Percentiles rank a stretch among this genome's conserved stretches.
phyloP scores from a whole-genome alignment of 2,329 filamentous ascomycete species.

The Aulographum hederae region DNA sequence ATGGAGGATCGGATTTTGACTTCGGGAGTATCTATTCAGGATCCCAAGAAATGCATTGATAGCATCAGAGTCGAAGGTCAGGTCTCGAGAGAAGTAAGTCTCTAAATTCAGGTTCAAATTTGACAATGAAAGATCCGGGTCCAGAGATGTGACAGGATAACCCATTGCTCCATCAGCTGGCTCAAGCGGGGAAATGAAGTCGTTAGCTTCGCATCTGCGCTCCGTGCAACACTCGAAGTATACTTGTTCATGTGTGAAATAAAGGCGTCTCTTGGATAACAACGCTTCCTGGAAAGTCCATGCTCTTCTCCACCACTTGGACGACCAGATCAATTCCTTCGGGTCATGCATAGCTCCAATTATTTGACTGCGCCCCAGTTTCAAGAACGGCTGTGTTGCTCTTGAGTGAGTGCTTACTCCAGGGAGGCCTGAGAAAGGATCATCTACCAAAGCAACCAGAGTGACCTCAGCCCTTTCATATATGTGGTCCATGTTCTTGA shows the following conservation, averaged over 20 bases:
- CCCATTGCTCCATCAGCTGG: not conserved
- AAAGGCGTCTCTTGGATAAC: not conserved
- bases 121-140: no score
- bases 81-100: not conserved
- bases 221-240: constrained; percentile 3
- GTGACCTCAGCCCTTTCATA: not conserved
- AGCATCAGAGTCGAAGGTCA: not conserved
- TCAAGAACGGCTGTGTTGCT: not conserved
- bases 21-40: not conserved
- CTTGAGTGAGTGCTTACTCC: not conserved
- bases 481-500: not conserved
- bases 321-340: not conserved
- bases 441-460: not conserved
- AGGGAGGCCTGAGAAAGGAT: not conserved
- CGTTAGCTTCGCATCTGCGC: not conserved
- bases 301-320: constrained; percentile 2
- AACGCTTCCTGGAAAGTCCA: constrained; percentile 5
- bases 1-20: not conserved
- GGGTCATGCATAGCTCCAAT: not conserved
- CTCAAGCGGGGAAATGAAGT: not conserved
- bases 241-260: constrained; percentile 1
- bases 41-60: not conserved
- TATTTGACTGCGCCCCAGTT: not conserved
- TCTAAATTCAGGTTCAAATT: not conserved
- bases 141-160: not conserved